phyloP scores from a whole-genome alignment of 1,139 yeast genomes.

The Nakaseomyces glabratus region DNA sequence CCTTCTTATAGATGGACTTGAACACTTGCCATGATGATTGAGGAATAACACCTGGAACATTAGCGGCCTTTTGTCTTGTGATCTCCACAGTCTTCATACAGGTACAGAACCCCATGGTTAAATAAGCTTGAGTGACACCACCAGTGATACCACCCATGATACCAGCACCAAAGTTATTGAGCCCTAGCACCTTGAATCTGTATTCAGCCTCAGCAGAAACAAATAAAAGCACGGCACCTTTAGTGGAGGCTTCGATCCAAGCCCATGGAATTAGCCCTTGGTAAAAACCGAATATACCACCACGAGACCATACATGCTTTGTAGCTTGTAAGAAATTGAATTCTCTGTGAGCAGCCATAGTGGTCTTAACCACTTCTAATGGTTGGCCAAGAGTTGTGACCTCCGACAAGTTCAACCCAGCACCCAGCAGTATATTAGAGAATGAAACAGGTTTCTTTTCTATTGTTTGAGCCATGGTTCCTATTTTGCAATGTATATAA shows the following conservation, averaged over 20 bases:
- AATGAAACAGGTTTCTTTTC: conserved; percentile 81
- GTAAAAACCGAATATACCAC: conserved; percentile 84
- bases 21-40: conserved; percentile 82
- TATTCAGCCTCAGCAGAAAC: conserved; percentile 91
- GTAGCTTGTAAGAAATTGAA: conserved; percentile 61
- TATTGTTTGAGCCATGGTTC: conserved; percentile 5
- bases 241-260: conserved; percentile 98
- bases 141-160: conserved; percentile 93
- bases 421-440: conserved; percentile 86
- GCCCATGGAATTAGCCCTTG: conserved; percentile 99
- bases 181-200: conserved; percentile 54
- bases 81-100: conserved; percentile 98
- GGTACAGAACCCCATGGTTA: conserved; percentile 96
- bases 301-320: conserved; percentile 79
- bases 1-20: conserved; percentile 68
- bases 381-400: conserved; percentile 96
- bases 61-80: conserved; percentile 77
- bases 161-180: conserved; percentile 70
- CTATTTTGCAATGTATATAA: too few species aligned
- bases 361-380: conserved; percentile 87
- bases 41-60: conserved; percentile 50
- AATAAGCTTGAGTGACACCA: conserved; percentile 86
- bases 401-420: conserved; percentile 85
- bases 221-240: conserved; percentile 93
- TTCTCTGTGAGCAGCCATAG: conserved; percentile 93